Base-by-base conservation (phyloP, 2,329 filamentous ascomycete genomes). In the Chrysosporium queenslandicum region DNA sequence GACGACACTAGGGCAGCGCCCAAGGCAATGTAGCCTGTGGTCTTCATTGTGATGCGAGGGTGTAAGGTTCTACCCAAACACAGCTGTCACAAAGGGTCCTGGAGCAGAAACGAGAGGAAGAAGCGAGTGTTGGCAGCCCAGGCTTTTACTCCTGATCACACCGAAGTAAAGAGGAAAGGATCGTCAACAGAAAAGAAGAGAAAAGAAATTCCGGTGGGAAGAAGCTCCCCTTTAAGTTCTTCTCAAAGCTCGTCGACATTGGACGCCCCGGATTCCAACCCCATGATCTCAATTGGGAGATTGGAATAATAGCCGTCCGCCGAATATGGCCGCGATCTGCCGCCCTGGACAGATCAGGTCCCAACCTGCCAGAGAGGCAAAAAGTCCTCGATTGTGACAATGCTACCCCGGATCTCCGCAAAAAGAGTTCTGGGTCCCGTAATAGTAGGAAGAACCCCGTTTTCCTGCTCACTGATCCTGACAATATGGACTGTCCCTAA, bases 1-100 rank as follows among this genome's bases (percentile, higher is more conserved):
- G 39, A 52, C 14, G 52, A 52, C 20, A 34, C 53, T 16, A 55
- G 49, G 47, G 48, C 48, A 56, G 55, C 55, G 40, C 48, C 55
- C 41, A 56, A 43, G 29, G 53, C 46, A 43, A 56, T 20, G 18
- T 55, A 53, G 41, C 49, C 30, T 0, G 46, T 39, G 20, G 34
- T 46, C 50, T 55, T 56, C 55, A 56, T 56, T 21, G 18, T 53
- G 45, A 37, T 36, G 8, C 7, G 29, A 16, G 12, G n/a, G n/a
- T n/a, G n/a, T 30, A 34, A 40, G 20, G n/a, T 48, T 40, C n/a
- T 14, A 50, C 23, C 9, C 36, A 20, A 42, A 30, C 25, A 18
- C 42, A 43, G 25, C 39, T 42, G 16, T 46, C 27, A 46, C 43
- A 25, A 34, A 29, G 9, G 27, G 30, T 25, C 45, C 27, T 34